Evolutionary conservation across 371 early-diverging fungal genomes (phyloP), one percentile per base, ranked within the genome.

Genomic region (Actinomucor elegans): DNA sequence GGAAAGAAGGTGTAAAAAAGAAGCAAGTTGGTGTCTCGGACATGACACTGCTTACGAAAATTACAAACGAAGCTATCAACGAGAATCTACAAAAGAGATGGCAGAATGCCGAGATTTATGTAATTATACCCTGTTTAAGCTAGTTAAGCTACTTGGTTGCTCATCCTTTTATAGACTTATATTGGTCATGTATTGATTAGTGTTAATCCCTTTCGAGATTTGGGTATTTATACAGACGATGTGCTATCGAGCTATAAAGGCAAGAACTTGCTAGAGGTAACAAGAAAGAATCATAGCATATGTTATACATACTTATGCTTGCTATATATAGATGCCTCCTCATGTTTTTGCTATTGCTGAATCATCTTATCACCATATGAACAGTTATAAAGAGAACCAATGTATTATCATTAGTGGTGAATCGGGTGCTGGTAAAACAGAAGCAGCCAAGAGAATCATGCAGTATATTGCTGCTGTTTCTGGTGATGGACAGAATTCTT

Each of bases 381-480:
- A 94, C 44, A 89, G 89, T 36, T 96, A 97, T 79, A 94, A 93
- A 67, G 98, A 97, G 66, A 96, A 94, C 64, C 99, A 98, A 66
- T 97, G 98, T 79, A 93, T 97, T 55, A 98, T 98, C 52, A 97
- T 98, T 52, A 85, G 89, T 78, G 94, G 93, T 67, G 93, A 93
- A 81, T 91, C 91, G 3, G 89, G 89, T 45, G 89, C 90, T 37
- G 97, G 97, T 46, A 98, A 98, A 72, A 98, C 89, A 48, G 98
- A 92, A 74, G 92, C 92, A 17, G 92, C 92, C 31, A 92, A 92
- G 69, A 84, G 83, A 58, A 92, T 92, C 52, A 94, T 94, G 96
- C 93, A 94, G 75, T 98, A 97, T 71, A 94, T 97, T 72, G 96
- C 97, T 5, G 94, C 94, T 4, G 96, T 97, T 4, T 93, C 94